Evolutionary conservation across 192 early-diverging fungal genomes (phyloP).

Genomic region (Rhizophagus sp.): DNA sequence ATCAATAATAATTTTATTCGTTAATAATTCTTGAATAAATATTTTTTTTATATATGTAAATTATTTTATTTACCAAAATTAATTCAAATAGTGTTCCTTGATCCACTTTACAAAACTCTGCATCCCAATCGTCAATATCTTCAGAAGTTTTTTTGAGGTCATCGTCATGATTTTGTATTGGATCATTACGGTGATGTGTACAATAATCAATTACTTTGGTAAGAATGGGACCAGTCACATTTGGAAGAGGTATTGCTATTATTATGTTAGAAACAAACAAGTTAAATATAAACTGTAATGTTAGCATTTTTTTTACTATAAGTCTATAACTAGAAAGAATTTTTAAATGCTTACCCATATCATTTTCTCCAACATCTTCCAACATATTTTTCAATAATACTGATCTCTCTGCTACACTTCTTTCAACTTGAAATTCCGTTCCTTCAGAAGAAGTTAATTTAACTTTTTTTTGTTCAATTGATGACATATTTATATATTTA

Average conservation of each 20-base stretch:
- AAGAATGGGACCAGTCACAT: slow-evolving; percentile 87
- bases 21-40: background rate
- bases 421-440: slow-evolving; percentile 60
- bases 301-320: no score
- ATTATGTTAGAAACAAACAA: background rate
- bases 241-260: slow-evolving; percentile 81
- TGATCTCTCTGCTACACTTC: slow-evolving; percentile 66
- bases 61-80: slow-evolving; percentile 58
- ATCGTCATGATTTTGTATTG: slow-evolving; percentile 52
- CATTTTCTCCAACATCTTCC: slow-evolving; percentile 71
- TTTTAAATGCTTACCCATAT: slow-evolving; percentile 35
- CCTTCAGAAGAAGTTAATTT: slow-evolving; percentile 50
- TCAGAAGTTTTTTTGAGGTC: slow-evolving; percentile 62
- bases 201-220: slow-evolving; percentile 89
- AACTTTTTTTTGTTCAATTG: slow-evolving; percentile 31
- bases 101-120: slow-evolving; percentile 88
- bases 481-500: background rate
- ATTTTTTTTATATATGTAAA: background rate
- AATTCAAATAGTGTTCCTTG: slow-evolving; percentile 93
- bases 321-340: no score
- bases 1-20: background rate
- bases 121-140: slow-evolving; percentile 88
- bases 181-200: slow-evolving; percentile 74
- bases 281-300: background rate
- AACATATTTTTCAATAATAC: slow-evolving; percentile 79